A percentile compares a stretch with the other conserved stretches of the same genome.
phyloP scores from a whole-genome alignment of 2,329 filamentous ascomycete species.

The Sclerotinia glacialis region DNA sequence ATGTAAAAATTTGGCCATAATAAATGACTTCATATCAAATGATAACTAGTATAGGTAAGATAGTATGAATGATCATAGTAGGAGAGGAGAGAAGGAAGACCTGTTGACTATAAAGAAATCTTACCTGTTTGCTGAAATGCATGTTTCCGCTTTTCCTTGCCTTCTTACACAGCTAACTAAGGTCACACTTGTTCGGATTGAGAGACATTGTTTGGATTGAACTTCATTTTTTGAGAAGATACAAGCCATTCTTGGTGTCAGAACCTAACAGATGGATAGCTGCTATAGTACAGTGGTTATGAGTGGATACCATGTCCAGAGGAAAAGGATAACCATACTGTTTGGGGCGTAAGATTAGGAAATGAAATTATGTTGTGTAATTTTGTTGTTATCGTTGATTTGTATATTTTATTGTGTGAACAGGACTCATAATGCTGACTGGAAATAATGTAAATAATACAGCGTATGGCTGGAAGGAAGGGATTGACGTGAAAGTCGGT shows the following conservation, averaged over 20 bases:
- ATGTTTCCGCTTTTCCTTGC: too few relatives aligned
- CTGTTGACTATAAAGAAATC: too few relatives aligned
- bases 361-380: not conserved
- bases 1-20: too few relatives aligned
- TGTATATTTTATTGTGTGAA: not conserved
- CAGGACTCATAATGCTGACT: not conserved
- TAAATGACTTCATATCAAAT: too few relatives aligned
- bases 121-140: too few relatives aligned
- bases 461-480: not conserved
- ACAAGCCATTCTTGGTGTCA: not conserved
- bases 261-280: too few relatives aligned
- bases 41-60: too few relatives aligned
- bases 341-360: not conserved
- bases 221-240: not conserved
- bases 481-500: not conserved
- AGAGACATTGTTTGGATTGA: not conserved
- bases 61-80: too few relatives aligned
- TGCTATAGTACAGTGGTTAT: not conserved
- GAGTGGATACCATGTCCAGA: not conserved
- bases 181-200: not conserved
- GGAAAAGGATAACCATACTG: not conserved
- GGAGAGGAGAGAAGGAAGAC: too few relatives aligned
- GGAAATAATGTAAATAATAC: not conserved
- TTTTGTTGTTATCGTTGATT: not conserved
- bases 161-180: too few relatives aligned